A percentile compares a stretch with the other conserved stretches of the same genome.
phyloP scores from a whole-genome alignment of 1,139 yeast genomes.

The Debaryomyces coudertii region DNA sequence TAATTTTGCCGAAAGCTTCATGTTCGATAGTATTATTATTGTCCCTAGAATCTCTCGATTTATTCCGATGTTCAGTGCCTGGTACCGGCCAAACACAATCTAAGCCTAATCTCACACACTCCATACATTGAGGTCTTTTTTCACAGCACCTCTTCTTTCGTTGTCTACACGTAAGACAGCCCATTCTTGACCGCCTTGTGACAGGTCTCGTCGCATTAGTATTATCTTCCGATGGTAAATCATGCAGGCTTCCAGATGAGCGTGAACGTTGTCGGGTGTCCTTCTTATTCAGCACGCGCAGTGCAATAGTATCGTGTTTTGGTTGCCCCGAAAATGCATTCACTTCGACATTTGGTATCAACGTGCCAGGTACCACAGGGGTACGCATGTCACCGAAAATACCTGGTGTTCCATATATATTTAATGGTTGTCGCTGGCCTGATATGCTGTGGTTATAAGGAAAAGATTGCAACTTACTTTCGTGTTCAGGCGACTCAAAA shows the following conservation, averaged over 20 bases:
- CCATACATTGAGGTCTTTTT: slow-evolving; percentile 44
- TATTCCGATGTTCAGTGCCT: slow-evolving; percentile 52
- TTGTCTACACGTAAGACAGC: slow-evolving; percentile 51
- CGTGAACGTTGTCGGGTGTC: background rate
- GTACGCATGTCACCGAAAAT: background rate
- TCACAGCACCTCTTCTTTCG: slow-evolving; percentile 52
- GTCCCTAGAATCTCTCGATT: slow-evolving; percentile 51
- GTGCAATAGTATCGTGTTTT: background rate
- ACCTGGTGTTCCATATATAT: background rate
- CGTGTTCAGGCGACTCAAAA: background rate
- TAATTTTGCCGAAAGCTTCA: slow-evolving; percentile 60
- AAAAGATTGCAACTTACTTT: background rate
- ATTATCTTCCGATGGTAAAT: background rate
- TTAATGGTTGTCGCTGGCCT: background rate
- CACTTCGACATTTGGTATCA: background rate
- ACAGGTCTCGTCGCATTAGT: background rate
- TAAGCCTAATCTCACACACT: slow-evolving; percentile 45
- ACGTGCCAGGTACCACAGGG: background rate
- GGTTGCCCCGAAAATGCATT: background rate
- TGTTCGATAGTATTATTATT: slow-evolving; percentile 53
- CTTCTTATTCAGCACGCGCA: background rate
- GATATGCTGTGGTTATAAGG: background rate
- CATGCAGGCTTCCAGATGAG: background rate
- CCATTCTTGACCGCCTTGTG: slow-evolving; percentile 44
- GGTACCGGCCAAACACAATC: slow-evolving; percentile 55